Evolutionary conservation across 306 rosid genomes (phyloP).

Genomic region (Cyamopsis tetragonoloba): DNA sequence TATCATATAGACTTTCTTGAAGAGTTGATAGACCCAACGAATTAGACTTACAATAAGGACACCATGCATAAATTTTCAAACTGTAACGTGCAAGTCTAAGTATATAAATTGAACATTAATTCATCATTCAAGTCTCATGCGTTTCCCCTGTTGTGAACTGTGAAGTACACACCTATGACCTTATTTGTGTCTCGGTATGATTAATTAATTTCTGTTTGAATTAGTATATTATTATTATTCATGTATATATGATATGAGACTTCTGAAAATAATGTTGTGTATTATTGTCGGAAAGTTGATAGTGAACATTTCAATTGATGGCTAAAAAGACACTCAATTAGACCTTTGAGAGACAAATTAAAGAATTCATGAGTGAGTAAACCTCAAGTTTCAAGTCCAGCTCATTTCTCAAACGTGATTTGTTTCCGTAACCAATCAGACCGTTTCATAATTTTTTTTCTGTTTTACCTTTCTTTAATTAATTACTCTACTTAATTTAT

Average conservation of each 20-base stretch:
- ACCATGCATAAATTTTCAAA: conserved; percentile 1
- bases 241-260: background rate
- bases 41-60: conserved; percentile 23
- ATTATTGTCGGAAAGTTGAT: conserved; percentile 13
- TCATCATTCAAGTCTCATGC: conserved; percentile 17
- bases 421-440: conserved; percentile 15
- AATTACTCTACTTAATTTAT: too few species aligned
- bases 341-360: conserved; percentile 26
- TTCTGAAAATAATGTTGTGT: conserved; percentile 13
- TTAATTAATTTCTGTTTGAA: background rate
- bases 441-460: conserved; percentile 11
- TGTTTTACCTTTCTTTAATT: background rate
- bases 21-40: conserved; percentile 31
- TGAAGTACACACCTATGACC: conserved; percentile 2
- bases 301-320: conserved; percentile 1
- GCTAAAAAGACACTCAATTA: conserved; percentile 35
- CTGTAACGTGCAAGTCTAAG: conserved; percentile 30
- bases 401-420: conserved; percentile 33
- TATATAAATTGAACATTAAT: conserved; percentile 14
- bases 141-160: background rate
- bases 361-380: conserved; percentile 39
- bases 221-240: too few species aligned
- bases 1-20: conserved; percentile 33
- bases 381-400: conserved; percentile 43
- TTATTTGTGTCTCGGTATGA: conserved; percentile 2